phyloP scores from a whole-genome alignment of 768 basidiomycete genomes.

The Russula olivacea region DNA sequence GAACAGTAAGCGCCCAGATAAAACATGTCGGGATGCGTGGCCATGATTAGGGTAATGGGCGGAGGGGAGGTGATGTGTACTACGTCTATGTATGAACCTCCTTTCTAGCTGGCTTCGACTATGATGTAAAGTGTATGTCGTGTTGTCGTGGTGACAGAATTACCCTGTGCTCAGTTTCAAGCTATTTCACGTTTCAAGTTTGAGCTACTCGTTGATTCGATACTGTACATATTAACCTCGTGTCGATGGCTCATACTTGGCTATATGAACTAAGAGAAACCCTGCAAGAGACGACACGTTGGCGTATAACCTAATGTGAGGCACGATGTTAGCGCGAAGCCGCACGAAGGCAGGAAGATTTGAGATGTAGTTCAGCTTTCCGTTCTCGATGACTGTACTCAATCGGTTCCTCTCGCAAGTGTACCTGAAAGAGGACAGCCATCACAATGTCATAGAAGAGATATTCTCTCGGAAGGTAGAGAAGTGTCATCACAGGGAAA shows the following conservation, averaged over 20 bases:
- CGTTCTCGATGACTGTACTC: slow-evolving; percentile 13
- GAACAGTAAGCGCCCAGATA: slow-evolving; percentile 72
- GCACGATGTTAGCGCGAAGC: neutral
- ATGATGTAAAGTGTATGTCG: slow-evolving; percentile 2
- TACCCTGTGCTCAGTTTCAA: neutral
- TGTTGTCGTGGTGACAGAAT: neutral
- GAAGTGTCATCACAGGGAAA: slow-evolving; percentile 11
- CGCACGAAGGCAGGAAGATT: neutral
- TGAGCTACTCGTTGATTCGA: neutral
- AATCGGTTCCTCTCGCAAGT: slow-evolving; percentile 16
- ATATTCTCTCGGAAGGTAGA: neutral
- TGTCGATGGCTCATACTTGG: neutral
- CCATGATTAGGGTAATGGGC: slow-evolving; percentile 12
- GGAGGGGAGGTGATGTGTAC: neutral
- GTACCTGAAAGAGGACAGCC: slow-evolving; percentile 14
- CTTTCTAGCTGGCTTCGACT: neutral
- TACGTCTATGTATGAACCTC: neutral
- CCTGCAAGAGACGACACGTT: neutral
- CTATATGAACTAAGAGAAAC: neutral
- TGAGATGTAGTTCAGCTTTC: slow-evolving; percentile 12
- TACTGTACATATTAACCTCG: neutral
- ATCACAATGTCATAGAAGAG: slow-evolving; percentile 9
- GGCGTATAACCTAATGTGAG: neutral
- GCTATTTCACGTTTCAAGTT: neutral
- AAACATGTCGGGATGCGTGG: slow-evolving; percentile 61